Conservation (phyloP, 805 yeast species). For the Starmerella khaoyaiensis region DNA sequence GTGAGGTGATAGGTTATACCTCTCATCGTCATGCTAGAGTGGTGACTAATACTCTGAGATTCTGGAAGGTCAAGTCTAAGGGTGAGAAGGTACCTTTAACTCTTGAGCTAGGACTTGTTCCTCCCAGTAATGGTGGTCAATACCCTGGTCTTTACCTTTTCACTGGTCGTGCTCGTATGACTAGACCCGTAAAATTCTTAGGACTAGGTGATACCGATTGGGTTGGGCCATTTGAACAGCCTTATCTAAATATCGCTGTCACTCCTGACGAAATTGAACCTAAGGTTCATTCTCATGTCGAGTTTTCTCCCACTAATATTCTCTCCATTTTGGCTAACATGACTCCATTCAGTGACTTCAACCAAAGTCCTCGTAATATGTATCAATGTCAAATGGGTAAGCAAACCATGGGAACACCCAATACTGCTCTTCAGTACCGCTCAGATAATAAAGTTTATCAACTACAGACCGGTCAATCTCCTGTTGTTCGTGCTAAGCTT, state of each 20-base stretch:
- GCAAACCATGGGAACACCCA: slow-evolving; percentile 99
- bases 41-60: slow-evolving; percentile 80
- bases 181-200: slow-evolving; percentile 85
- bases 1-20: slow-evolving; percentile 86
- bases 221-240: slow-evolving; percentile 97
- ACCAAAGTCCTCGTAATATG: slow-evolving; percentile 99
- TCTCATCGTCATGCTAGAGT: slow-evolving; percentile 75
- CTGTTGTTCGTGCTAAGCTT: slow-evolving; percentile 83
- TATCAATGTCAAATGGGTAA: slow-evolving; percentile 99
- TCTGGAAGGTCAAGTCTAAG: slow-evolving; percentile 57
- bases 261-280: slow-evolving; percentile 79
- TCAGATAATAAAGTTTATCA: slow-evolving; percentile 90
- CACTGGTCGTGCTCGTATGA: slow-evolving; percentile 89
- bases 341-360: slow-evolving; percentile 96
- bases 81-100: slow-evolving; percentile 63
- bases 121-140: slow-evolving; percentile 92
- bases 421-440: slow-evolving; percentile 83
- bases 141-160: slow-evolving; percentile 90
- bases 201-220: slow-evolving; percentile 74
- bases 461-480: slow-evolving; percentile 91
- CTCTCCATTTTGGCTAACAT: slow-evolving; percentile 88
- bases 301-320: slow-evolving; percentile 87
- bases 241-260: slow-evolving; percentile 90
- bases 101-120: slow-evolving; percentile 88
- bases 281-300: slow-evolving; percentile 81